Percentiles rank a stretch among this genome's conserved stretches.
phyloP scores from a whole-genome alignment of 192 early-diverging fungal species.

The Allomyces javanicus region DNA sequence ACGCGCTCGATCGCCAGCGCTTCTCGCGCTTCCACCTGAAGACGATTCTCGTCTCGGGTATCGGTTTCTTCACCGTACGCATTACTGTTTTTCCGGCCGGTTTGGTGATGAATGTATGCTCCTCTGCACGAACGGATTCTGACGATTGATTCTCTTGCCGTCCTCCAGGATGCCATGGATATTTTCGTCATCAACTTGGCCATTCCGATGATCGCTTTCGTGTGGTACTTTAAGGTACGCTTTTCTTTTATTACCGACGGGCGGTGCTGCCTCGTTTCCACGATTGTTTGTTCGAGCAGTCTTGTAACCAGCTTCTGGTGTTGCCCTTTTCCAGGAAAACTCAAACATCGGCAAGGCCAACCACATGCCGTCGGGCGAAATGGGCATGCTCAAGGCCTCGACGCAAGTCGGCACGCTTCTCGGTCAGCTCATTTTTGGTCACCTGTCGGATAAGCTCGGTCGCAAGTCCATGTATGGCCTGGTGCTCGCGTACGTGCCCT shows the following conservation, averaged over 20 bases:
- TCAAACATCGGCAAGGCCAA: constrained; percentile 21
- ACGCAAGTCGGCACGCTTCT: constrained; percentile 75
- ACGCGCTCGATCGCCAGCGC: too few relatives aligned
- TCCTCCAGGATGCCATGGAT: not conserved
- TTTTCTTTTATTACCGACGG: too few relatives aligned
- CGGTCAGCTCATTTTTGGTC: constrained; percentile 79
- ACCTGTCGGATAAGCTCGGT: constrained; percentile 69
- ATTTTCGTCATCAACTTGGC: constrained; percentile 82
- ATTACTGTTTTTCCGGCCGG: too few relatives aligned
- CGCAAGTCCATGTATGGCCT: constrained; percentile 77
- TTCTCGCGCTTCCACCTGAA: not conserved
- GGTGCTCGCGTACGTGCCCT: constrained; percentile 73
- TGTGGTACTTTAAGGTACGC: not conserved
- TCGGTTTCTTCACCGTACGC: constrained; percentile 69
- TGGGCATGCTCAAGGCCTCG: constrained; percentile 63
- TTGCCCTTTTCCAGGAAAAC: constrained; percentile 16
- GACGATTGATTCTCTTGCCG: too few relatives aligned
- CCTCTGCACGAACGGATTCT: too few relatives aligned
- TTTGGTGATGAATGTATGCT: too few relatives aligned
- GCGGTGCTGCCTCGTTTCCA: too few relatives aligned
- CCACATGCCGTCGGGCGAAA: constrained; percentile 40
- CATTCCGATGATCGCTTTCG: constrained; percentile 49
- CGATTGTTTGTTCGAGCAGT: too few relatives aligned
- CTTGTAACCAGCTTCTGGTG: constrained; percentile 30
- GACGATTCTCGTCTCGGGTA: not conserved